Evolutionary conservation across 148 eudicot species (phyloP), one percentile per base, ranked within the genome.

Genomic region (Camellia sinensis): DNA sequence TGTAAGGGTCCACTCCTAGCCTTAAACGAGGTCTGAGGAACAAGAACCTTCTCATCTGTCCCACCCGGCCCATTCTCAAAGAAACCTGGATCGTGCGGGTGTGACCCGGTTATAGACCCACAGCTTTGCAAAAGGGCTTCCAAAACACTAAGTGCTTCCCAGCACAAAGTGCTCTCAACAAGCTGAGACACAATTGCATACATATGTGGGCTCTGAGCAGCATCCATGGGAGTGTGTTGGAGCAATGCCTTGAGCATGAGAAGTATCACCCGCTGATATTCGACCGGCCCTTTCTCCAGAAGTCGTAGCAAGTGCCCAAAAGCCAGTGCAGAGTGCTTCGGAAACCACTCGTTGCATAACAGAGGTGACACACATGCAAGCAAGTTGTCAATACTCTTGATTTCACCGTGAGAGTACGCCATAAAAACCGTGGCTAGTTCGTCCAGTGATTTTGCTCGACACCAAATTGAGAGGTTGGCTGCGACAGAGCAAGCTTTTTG

Each of bases 171-270:
- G 87, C 99, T 96, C 84, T 96, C 99, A n/a, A 96, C 99, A 7
- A 94, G 88, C 83, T 96, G 99, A 53, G 99, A 96, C 48, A 96
- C 99, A 61, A 94, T 91, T 12, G 99, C 95, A 82, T 96, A 96
- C 99, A 96, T 96, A 79, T 96, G 99, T 1, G 99, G 99, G 79
- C 97, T 96, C 82, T 96, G 98, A 66, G 99, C 98, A 43, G 99
- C 94, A 85, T 96, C 99, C 74, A 94, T 94, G 19, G 98, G 97
- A 46, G 99, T 94, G 67, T 96, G 99, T 82, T 96, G 98, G 21
- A 96, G 97, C 78, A 96, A 84, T 81, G 97, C 99, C 84, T 94
- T 96, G 13, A 96, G 90, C 87, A 91, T 85, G 46, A 96, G 92
- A 54, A 96, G 91, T 80, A 96, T 92, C 7, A 96, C 97, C 17